Evolutionary conservation across 2,329 filamentous ascomycete genomes (phyloP).

Genomic region (Chaetothyriales sp.): DNA sequence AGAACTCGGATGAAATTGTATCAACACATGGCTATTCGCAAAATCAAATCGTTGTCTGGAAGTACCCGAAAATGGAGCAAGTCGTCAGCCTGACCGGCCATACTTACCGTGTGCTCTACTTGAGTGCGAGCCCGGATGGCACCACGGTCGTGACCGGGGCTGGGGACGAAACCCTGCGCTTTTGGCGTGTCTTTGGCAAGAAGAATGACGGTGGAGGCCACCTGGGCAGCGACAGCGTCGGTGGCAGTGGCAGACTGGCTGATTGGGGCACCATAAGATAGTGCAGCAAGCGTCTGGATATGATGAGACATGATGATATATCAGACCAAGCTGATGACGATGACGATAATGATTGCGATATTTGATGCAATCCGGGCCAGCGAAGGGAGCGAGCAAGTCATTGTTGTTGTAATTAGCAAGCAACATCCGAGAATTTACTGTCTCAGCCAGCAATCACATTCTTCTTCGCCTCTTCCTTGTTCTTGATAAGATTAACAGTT

Average conservation of each 20-base stretch:
- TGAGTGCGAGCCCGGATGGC: slow-evolving; percentile 94
- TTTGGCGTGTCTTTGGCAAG: slow-evolving; percentile 91
- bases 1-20: slow-evolving; percentile 94
- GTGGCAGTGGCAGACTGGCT: slow-evolving; percentile 39
- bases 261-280: slow-evolving; percentile 72
- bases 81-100: slow-evolving; percentile 90
- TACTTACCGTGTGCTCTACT: slow-evolving; percentile 87
- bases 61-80: slow-evolving; percentile 96
- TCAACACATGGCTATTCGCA: slow-evolving; percentile 95
- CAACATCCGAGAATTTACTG: neutral
- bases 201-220: slow-evolving; percentile 53
- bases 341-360: neutral
- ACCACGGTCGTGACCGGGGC: slow-evolving; percentile 88
- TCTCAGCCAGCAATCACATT: neutral
- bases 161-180: slow-evolving; percentile 86
- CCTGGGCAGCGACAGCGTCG: slow-evolving; percentile 15
- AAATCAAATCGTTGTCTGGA: slow-evolving; percentile 98
- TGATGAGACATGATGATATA: neutral
- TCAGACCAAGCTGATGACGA: neutral
- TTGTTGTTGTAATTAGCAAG: neutral
- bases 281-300: neutral
- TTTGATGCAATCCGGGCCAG: neutral
- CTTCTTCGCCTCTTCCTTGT: neutral
- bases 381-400: neutral
- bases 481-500: too few relatives aligned